phyloP scores from a whole-genome alignment of 139 green algal genomes.

The Astrephomene gubernaculifera region DNA sequence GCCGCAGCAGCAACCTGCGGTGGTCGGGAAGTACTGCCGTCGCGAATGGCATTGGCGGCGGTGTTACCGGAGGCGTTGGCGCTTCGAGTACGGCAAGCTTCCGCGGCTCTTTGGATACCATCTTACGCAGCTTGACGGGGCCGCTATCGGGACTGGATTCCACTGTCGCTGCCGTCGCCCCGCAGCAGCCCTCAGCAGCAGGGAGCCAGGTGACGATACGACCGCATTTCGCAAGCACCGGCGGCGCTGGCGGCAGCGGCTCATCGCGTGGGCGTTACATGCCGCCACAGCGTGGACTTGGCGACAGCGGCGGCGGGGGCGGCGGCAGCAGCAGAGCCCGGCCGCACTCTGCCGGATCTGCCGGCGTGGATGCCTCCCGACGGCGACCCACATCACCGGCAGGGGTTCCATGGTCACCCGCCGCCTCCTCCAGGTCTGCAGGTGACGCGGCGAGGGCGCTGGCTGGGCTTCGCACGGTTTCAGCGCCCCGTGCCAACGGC shows the following conservation, averaged over 20 bases:
- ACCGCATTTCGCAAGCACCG: background rate
- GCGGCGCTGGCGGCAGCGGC: background rate
- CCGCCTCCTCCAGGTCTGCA: too few relatives aligned
- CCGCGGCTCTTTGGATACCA: background rate
- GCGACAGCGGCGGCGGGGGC: background rate
- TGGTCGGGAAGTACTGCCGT: background rate
- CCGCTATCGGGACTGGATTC: too few relatives aligned
- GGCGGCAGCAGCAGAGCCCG: background rate
- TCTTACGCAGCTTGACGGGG: background rate
- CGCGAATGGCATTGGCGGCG: background rate
- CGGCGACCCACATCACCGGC: too few relatives aligned
- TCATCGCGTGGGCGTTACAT: slow-evolving; percentile 11
- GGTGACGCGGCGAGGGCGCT: too few relatives aligned
- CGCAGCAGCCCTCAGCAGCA: background rate
- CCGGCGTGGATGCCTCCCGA: background rate
- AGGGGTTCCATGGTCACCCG: too few relatives aligned
- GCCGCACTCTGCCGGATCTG: background rate
- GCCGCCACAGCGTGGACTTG: background rate
- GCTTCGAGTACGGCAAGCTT: background rate
- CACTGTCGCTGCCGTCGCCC: background rate
- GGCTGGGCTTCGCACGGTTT: too few relatives aligned
- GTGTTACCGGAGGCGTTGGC: background rate
- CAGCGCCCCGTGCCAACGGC: too few relatives aligned
- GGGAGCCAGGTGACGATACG: background rate
- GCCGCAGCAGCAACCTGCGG: background rate